Base-by-base conservation (phyloP, 2,329 filamentous ascomycete genomes). In the Xylaria sp. region DNA sequence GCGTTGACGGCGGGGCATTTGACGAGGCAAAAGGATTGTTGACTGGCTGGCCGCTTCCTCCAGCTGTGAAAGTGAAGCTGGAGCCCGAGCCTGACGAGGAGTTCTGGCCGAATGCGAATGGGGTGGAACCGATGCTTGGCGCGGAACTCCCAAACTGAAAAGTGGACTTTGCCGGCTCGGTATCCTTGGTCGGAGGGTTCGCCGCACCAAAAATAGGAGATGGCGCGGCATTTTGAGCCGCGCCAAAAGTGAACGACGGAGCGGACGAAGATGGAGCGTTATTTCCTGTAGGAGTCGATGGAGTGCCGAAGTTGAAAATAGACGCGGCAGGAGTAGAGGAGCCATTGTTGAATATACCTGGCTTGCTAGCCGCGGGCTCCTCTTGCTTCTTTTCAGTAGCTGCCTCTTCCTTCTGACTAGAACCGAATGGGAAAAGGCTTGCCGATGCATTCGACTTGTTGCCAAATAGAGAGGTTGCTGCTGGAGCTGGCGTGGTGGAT, bases 11-110 rank as follows among this genome's bases (percentile, higher is more conserved):
- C 13, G 43, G 21, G 11, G 63, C 44, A 11, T 50, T 59, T 7
- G 64, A 50, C 17, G 55, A 46, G 8, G 64, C 44, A 45, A 70
- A 70, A 18, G 68, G 67, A 43, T 69, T 70, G 20, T 64, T 74
- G 50, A 76, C 67, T 2, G 76, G 60, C 34, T 69, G 63, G 8
- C 57, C 59, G 40, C 60, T 63, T 6, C 67, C 69, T 4, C 67
- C 72, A 7, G 69, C 66, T 11, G 64, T 70, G 54, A 78, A 78
- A 2, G 70, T 75, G 52, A 77, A 77, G 1, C 68, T 49, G 13
- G 50, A 22, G 37, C 19, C 52, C 4, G 58, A 54, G 22, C 57
- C 55, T 6, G 59, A 49, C 8, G 62, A 57, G 16, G 59, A 53
- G 17, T 52, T 58, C 21, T 66, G 61, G 2, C 63, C 66, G 48